Conservation (phyloP, 2,329 filamentous ascomycete species). For the Arthroderma uncinatum region DNA sequence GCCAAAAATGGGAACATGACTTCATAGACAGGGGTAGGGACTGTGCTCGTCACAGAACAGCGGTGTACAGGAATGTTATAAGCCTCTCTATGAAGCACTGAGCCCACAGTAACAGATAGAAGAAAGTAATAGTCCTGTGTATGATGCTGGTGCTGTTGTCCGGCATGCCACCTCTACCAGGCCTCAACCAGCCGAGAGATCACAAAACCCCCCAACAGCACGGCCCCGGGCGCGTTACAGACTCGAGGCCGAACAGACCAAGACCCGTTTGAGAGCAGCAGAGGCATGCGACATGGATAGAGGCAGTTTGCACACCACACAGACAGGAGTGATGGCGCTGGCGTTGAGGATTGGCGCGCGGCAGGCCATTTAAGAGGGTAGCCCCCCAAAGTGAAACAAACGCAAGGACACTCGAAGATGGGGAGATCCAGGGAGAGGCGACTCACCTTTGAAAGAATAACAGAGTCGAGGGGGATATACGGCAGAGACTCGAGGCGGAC, state of each 20-base stretch:
- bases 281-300: neutral
- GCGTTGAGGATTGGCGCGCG: constrained; percentile 3
- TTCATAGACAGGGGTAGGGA: neutral
- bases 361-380: neutral
- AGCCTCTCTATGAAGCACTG: no score
- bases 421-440: neutral
- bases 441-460: constrained; percentile 12
- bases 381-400: constrained; percentile 2
- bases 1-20: neutral
- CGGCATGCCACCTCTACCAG: neutral
- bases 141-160: neutral
- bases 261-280: neutral
- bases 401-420: neutral
- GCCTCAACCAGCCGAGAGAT: neutral
- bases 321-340: neutral
- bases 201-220: neutral
- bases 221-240: neutral
- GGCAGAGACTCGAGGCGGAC: constrained; percentile 13
- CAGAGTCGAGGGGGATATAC: constrained; percentile 12
- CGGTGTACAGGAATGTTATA: neutral
- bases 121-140: neutral
- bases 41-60: neutral
- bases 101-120: no score
- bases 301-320: neutral
- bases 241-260: neutral